Percentiles rank a stretch among this genome's conserved stretches.
Conservation (phyloP, 345 rosid genomes). For the Hirschfeldia incana region DNA sequence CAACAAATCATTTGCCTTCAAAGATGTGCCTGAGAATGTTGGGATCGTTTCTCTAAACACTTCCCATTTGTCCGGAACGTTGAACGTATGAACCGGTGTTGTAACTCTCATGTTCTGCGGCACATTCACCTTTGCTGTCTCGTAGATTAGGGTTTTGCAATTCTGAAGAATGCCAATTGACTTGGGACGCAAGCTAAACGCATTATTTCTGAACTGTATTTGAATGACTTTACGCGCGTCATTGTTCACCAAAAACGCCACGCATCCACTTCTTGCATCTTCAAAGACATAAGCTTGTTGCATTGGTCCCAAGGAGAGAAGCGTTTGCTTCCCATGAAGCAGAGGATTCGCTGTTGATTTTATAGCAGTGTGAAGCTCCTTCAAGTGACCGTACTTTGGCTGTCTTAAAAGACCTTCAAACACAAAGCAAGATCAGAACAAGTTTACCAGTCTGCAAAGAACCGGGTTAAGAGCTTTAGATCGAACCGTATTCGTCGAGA, state of each 20-base stretch:
- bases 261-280: conserved; percentile 59
- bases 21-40: conserved; percentile 48
- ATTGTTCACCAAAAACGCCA: conserved; percentile 77
- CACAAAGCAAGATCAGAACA: background rate
- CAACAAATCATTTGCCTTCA: conserved; percentile 47
- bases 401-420: conserved; percentile 66
- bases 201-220: conserved; percentile 47
- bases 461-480: conserved; percentile 1
- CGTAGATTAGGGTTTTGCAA: conserved; percentile 57
- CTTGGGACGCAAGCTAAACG: conserved; percentile 55
- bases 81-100: conserved; percentile 36
- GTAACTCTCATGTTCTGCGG: conserved; percentile 46
- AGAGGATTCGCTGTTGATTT: conserved; percentile 53
- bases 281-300: conserved; percentile 83
- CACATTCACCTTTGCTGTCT: conserved; percentile 74
- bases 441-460: background rate
- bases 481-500: conserved; percentile 81
- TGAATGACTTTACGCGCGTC: conserved; percentile 35
- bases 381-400: conserved; percentile 89
- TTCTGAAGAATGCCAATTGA: conserved; percentile 73
- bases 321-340: conserved; percentile 52
- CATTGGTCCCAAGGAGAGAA: conserved; percentile 58
- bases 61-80: conserved; percentile 46
- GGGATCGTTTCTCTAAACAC: conserved; percentile 59
- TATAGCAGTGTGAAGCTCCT: conserved; percentile 67